A percentile compares a stretch with the other conserved stretches of the same genome.
phyloP scores from a whole-genome alignment of 306 rosid genomes.

The Glycine soja region DNA sequence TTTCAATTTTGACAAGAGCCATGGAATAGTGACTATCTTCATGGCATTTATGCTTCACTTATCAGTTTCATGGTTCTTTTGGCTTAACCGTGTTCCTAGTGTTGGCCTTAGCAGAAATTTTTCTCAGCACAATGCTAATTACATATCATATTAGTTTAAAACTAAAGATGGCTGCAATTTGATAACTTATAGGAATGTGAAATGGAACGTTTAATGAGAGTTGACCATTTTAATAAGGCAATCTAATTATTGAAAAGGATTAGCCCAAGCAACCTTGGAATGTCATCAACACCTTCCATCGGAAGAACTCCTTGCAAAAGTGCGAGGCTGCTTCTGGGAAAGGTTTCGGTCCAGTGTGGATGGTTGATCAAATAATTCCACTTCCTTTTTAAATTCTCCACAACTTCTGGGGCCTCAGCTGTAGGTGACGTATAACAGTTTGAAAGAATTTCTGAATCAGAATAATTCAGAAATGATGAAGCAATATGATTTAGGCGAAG shows the following conservation, averaged over 20 bases:
- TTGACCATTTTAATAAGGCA: constrained; percentile 14
- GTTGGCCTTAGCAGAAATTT: not conserved
- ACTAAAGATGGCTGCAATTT: not conserved
- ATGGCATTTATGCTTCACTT: too few relatives aligned
- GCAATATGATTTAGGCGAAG: constrained; percentile 49
- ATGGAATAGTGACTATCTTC: not conserved
- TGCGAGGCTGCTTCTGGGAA: constrained; percentile 69
- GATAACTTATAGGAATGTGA: not conserved
- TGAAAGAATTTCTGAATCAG: constrained; percentile 80
- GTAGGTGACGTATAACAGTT: constrained; percentile 84
- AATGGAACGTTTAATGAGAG: constrained; percentile 4
- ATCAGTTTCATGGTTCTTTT: not conserved
- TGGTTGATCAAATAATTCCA: constrained; percentile 76
- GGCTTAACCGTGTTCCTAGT: not conserved
- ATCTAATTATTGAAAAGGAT: constrained; percentile 26
- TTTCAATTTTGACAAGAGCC: not conserved
- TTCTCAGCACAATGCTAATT: constrained; percentile 17
- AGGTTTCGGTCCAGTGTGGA: constrained; percentile 77
- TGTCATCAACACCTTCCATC: constrained; percentile 57
- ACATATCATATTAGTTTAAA: constrained; percentile 27
- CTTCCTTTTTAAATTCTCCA: constrained; percentile 62
- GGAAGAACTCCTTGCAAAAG: constrained; percentile 57
- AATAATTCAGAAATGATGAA: constrained; percentile 45
- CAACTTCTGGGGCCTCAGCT: constrained; percentile 84
- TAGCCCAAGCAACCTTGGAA: constrained; percentile 27